phyloP scores from a whole-genome alignment of 1,284 basidiomycete genomes.

The Ganoderma boninense region DNA sequence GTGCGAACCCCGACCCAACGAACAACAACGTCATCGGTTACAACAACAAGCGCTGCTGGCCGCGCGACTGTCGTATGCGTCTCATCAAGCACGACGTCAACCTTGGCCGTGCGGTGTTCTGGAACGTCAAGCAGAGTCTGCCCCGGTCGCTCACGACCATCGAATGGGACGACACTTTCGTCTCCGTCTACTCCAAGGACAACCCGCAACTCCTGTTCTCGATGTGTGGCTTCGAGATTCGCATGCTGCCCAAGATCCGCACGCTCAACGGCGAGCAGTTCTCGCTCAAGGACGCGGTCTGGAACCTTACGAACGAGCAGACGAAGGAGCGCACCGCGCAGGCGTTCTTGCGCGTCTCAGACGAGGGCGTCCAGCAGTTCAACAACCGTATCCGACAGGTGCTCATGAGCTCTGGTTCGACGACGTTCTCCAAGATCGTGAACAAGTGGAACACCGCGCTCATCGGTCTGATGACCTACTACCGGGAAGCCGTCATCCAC shows the following conservation, averaged over 20 bases:
- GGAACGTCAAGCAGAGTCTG: conserved; percentile 98
- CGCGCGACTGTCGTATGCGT: conserved; percentile 98
- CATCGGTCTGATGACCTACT: conserved; percentile 97
- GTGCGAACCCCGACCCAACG: conserved; percentile 96
- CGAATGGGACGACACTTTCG: conserved; percentile 98
- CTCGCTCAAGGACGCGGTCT: conserved; percentile 96
- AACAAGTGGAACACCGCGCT: conserved; percentile 99
- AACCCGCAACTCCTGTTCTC: conserved; percentile 98
- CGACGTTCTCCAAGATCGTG: conserved; percentile 99
- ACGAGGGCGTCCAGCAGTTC: conserved; percentile 96
- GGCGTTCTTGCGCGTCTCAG: conserved; percentile 96
- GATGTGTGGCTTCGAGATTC: conserved; percentile 98
- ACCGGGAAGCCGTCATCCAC: conserved; percentile 98
- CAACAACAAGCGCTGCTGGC: conserved; percentile 99
- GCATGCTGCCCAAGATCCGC: conserved; percentile 95
- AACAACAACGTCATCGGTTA: conserved; percentile 99
- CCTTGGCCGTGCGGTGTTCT: conserved; percentile 96
- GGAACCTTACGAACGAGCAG: conserved; percentile 96
- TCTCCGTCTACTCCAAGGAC: conserved; percentile 96
- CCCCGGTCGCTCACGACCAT: conserved; percentile 97
- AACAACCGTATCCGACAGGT: conserved; percentile 97
- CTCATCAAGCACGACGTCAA: conserved; percentile 99
- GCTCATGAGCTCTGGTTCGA: conserved; percentile 98
- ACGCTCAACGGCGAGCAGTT: conserved; percentile 97
- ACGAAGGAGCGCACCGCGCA: conserved; percentile 98